phyloP scores from a whole-genome alignment of 805 yeast genomes.

The Lachancea mirantina region DNA sequence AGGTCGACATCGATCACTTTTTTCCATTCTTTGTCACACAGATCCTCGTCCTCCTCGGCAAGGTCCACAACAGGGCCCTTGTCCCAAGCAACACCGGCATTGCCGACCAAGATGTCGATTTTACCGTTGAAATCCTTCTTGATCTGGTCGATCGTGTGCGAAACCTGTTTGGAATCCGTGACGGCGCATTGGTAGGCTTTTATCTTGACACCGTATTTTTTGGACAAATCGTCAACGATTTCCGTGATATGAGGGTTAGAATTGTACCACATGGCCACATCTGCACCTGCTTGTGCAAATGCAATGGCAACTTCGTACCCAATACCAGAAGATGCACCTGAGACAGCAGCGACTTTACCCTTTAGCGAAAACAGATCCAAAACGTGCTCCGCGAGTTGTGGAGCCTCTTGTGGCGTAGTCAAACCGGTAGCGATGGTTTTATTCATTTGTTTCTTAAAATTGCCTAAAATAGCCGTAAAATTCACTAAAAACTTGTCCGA shows the following conservation, averaged over 20 bases:
- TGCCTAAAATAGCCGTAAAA: no score
- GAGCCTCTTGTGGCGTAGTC: conserved; percentile 42
- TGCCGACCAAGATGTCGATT: conserved; percentile 78
- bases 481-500: no score
- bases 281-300: conserved; percentile 82
- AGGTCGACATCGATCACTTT: conserved; percentile 68
- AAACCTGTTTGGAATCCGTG: conserved; percentile 22
- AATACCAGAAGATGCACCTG: conserved; percentile 83
- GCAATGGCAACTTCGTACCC: conserved; percentile 78
- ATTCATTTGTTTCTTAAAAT: conserved; percentile 1
- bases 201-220: conserved; percentile 52
- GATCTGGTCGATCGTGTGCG: conserved; percentile 31
- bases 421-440: conserved; percentile 21
- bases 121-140: conserved; percentile 65
- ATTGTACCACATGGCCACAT: conserved; percentile 64
- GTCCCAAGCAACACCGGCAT: conserved; percentile 87
- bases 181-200: conserved; percentile 42
- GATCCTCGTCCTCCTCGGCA: conserved; percentile 33
- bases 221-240: conserved; percentile 29
- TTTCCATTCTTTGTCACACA: conserved; percentile 56
- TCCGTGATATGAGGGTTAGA: conserved; percentile 41
- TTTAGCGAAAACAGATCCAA: conserved; percentile 67
- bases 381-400: conserved; percentile 44
- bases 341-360: conserved; percentile 75
- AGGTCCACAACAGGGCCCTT: conserved; percentile 49